Conservation (phyloP, 805 yeast species). For the Yamadazyma kitorensis region DNA sequence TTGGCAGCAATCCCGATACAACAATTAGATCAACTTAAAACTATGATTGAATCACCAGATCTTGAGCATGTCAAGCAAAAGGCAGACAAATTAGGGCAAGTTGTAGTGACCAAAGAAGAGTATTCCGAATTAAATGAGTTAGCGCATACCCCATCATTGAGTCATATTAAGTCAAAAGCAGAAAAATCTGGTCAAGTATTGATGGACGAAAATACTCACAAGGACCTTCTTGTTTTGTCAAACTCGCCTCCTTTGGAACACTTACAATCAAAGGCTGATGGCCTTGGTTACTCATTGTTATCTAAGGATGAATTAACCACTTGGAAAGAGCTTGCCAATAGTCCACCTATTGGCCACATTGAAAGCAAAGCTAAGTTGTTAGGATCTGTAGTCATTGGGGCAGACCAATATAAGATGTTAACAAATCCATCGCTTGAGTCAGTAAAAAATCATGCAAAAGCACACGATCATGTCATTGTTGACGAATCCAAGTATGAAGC, state of each 20-base stretch:
- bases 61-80: constrained; percentile 17
- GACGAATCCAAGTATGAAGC: neutral
- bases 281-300: neutral
- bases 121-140: constrained; percentile 10
- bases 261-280: constrained; percentile 3
- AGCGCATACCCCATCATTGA: constrained; percentile 8
- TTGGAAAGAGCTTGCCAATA: neutral
- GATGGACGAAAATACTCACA: constrained; percentile 5
- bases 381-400: constrained; percentile 14
- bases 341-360: constrained; percentile 17
- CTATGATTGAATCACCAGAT: constrained; percentile 2
- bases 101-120: constrained; percentile 10
- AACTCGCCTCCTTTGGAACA: constrained; percentile 11
- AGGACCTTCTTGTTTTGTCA: neutral
- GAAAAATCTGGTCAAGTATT: neutral
- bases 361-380: constrained; percentile 13
- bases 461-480: constrained; percentile 2
- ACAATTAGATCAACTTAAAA: constrained; percentile 7
- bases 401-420: constrained; percentile 10
- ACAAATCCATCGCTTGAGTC: constrained; percentile 12
- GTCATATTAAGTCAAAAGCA: constrained; percentile 6
- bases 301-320: constrained; percentile 2
- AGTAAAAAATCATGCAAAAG: constrained; percentile 10
- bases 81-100: constrained; percentile 15
- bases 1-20: constrained; percentile 7